Conservation (phyloP, 2,329 filamentous ascomycete species). For the Fusarium sp. region DNA sequence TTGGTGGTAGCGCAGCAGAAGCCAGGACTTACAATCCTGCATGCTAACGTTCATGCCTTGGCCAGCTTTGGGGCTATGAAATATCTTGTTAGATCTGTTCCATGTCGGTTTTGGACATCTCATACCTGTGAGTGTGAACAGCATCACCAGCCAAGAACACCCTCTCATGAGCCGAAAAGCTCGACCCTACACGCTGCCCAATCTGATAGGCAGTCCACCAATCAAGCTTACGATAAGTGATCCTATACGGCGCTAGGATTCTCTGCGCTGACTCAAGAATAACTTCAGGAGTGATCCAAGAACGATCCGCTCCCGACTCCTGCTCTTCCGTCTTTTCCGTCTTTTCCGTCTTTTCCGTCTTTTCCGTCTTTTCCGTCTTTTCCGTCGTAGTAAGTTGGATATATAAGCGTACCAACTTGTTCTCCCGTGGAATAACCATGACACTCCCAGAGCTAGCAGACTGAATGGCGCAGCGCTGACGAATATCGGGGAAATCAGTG, state of each 20-base stretch:
- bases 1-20: no score
- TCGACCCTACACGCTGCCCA: constrained; percentile 71
- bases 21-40: constrained; percentile 63
- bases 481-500: constrained; percentile 71
- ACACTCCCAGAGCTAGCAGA: constrained; percentile 67
- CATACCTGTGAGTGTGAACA: constrained; percentile 62
- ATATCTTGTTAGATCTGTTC: not conserved
- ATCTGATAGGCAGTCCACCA: constrained; percentile 64
- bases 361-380: no score
- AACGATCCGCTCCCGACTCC: constrained; percentile 65
- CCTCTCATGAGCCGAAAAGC: constrained; percentile 67
- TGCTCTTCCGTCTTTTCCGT: no score
- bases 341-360: no score
- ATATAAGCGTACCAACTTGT: constrained; percentile 73
- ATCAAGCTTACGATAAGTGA: constrained; percentile 73
- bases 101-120: no score
- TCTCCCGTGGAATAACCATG: constrained; percentile 75
- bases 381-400: constrained; percentile 62
- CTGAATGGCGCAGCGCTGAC: constrained; percentile 70
- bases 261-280: constrained; percentile 74
- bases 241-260: constrained; percentile 75
- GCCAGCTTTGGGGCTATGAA: constrained; percentile 68
- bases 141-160: constrained; percentile 80
- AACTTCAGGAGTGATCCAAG: constrained; percentile 72
- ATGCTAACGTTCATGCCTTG: constrained; percentile 81